Base-by-base conservation (phyloP, 345 rosid genomes). In the Rhizophora apiculata region DNA sequence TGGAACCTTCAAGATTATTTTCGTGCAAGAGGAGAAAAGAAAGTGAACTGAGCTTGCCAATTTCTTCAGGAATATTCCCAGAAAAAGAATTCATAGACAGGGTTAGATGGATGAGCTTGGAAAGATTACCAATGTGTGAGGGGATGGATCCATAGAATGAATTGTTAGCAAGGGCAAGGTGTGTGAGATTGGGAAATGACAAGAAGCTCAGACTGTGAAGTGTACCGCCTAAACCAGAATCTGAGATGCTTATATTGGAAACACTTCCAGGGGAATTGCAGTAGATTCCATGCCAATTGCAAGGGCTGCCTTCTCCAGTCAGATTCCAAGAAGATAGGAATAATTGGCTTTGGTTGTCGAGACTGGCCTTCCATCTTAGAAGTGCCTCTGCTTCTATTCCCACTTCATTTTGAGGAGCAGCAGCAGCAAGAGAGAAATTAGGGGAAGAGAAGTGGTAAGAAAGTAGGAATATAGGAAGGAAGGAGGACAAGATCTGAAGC, bases 91-190 rank as follows among this genome's bases (percentile, higher is more conserved):
- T 80, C 18, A 0, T 6, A 8, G 72, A 30, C 62, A 80, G 18
- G 20, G 73, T 68, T 8, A 80, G 75, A 56, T 1, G 5, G 53
- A 55, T 3, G 52, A 80, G 67, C 22, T 63, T 69, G 37, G 73
- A 51, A 13, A 80, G 80, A 20, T 70, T 67, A 7, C 62, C 27
- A 1, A 81, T 27, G 16, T 31, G 63, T 1, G 76, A 16, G 16
- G 81, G 77, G 53, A 81, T 64, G 71, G 37, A 11, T 10, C 79
- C 81, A 1, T 58, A 77, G 10, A 77, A 39, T 3, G 60, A 74
- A 57, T 73, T 71, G 26, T 67, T 55, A 4, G 0, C 5, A 11
- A 77, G 60, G 5, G 29, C 11, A 5, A 74, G 66, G 0, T 21
- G 0, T 8, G 15, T 20, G 51, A 80, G 36, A 43, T 64, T 39